Evolutionary conservation across 768 basidiomycete species (phyloP).

Genomic region (Paxillus involutus): DNA sequence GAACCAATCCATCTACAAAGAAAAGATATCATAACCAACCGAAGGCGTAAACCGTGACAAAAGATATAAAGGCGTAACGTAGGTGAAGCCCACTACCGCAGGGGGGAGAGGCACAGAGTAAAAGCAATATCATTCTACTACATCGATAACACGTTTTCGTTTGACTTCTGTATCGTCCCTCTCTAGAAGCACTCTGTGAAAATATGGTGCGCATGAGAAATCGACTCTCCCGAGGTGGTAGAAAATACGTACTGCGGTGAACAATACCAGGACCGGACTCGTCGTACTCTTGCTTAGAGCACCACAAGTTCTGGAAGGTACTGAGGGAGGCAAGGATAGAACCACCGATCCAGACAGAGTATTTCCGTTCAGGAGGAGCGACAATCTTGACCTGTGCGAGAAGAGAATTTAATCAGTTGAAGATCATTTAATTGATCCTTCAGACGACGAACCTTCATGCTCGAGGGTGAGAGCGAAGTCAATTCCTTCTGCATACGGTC

Average conservation of each 20-base stretch:
- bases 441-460: slow-evolving; percentile 67
- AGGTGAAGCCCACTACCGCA: slow-evolving; percentile 12
- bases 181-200: slow-evolving; percentile 26
- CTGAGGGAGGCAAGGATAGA: slow-evolving; percentile 85
- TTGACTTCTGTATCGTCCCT: slow-evolving; percentile 17
- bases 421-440: neutral
- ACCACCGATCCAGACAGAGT: slow-evolving; percentile 95
- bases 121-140: slow-evolving; percentile 27
- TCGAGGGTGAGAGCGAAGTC: slow-evolving; percentile 72
- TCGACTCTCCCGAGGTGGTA: no score
- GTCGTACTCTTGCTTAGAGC: slow-evolving; percentile 91
- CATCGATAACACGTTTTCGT: slow-evolving; percentile 18
- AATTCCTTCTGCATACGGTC: slow-evolving; percentile 97
- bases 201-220: neutral
- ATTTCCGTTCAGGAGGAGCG: slow-evolving; percentile 91
- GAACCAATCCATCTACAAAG: no score
- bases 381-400: slow-evolving; percentile 76
- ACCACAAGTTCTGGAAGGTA: slow-evolving; percentile 98
- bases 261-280: slow-evolving; percentile 79
- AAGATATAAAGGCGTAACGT: slow-evolving; percentile 10
- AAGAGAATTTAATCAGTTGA: neutral
- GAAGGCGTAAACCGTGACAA: neutral
- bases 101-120: slow-evolving; percentile 6
- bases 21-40: no score
- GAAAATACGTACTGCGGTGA: slow-evolving; percentile 61